phyloP scores from a whole-genome alignment of 176 grass and related monocot genomes.

The Aegilops umbellulata region DNA sequence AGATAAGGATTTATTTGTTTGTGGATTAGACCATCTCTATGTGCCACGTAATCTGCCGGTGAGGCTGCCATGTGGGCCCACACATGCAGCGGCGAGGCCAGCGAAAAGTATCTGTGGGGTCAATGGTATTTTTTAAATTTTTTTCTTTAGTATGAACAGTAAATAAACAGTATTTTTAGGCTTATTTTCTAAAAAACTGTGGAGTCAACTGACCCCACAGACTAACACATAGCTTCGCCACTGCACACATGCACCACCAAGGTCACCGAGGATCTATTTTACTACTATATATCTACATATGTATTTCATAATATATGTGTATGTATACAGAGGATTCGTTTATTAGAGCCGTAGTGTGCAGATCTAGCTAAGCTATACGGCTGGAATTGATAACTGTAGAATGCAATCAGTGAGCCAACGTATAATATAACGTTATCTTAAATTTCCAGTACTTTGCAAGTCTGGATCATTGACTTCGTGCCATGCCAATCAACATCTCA shows the following conservation, averaged over 20 bases:
- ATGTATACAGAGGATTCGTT: not conserved
- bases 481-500: not conserved
- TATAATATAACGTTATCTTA: not conserved
- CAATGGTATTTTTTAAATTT: no score
- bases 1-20: constrained; percentile 26
- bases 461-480: not conserved
- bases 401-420: not conserved
- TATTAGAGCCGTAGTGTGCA: not conserved
- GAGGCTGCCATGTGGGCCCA: not conserved
- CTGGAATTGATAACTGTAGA: not conserved
- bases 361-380: not conserved
- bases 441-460: not conserved
- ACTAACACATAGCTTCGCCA: no score
- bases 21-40: constrained; percentile 7
- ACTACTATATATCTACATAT: not conserved
- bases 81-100: no score
- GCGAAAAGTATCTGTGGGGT: no score
- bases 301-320: not conserved
- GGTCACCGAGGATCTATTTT: not conserved
- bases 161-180: no score
- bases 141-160: no score
- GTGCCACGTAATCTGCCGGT: constrained; percentile 6
- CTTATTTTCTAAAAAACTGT: no score
- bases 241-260: not conserved
- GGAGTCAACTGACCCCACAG: no score